Percentiles rank a stretch among this genome's conserved stretches.
Conservation (phyloP, 2,329 filamentous ascomycete species). For the Elsinoe australis region DNA sequence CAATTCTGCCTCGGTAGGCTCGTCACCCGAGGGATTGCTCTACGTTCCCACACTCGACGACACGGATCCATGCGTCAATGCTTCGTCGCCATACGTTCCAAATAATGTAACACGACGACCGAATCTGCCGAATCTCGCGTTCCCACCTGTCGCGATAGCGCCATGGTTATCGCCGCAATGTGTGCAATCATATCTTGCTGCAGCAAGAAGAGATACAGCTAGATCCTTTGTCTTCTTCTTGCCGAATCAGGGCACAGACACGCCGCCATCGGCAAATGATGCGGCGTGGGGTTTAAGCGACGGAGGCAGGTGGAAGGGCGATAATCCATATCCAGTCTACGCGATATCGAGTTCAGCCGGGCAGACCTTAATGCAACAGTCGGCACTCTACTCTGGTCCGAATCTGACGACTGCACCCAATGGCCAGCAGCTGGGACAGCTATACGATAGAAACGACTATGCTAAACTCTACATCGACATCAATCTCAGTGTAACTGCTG, state of each 20-base stretch:
- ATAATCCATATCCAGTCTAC: conserved; percentile 73
- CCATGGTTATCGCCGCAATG: conserved; percentile 77
- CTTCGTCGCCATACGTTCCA: conserved; percentile 61
- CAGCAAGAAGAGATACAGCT: conserved; percentile 54
- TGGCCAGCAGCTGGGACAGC: conserved; percentile 32
- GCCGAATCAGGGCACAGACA: conserved; percentile 40
- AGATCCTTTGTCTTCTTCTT: conserved; percentile 53
- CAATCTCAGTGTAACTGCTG: conserved; percentile 34
- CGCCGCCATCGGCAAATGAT: conserved; percentile 59
- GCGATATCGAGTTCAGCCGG: conserved; percentile 66
- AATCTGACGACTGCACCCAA: conserved; percentile 50
- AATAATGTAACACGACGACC: conserved; percentile 62
- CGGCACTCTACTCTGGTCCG: conserved; percentile 67
- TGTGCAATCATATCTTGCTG: conserved; percentile 61
- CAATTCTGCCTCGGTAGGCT: conserved; percentile 54
- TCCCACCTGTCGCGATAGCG: conserved; percentile 70
- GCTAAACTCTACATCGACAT: conserved; percentile 47
- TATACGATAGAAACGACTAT: conserved; percentile 37
- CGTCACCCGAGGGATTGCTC: conserved; percentile 66
- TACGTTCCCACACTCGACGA: conserved; percentile 66
- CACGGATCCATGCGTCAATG: conserved; percentile 54
- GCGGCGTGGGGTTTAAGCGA: conserved; percentile 64
- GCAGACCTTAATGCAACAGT: conserved; percentile 58
- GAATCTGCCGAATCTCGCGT: conserved; percentile 59
- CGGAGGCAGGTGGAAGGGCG: conserved; percentile 60